Evolutionary conservation across 257 asterid species (phyloP).

Genomic region (Eucommia ulmoides): DNA sequence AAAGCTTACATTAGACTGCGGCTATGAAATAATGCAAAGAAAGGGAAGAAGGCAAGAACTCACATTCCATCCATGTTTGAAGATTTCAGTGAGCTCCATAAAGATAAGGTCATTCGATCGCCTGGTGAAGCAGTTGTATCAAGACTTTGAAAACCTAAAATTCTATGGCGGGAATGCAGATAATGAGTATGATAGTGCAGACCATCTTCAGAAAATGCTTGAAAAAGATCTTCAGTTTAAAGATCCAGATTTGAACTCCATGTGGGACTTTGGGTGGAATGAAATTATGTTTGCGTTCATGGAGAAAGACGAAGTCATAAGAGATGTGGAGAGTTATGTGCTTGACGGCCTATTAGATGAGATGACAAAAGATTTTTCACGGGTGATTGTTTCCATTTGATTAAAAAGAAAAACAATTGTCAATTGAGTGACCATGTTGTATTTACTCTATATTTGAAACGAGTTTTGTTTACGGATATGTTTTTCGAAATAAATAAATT

Average conservation of each 20-base stretch:
- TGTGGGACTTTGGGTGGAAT: slow-evolving; percentile 83
- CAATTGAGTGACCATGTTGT: too few species aligned
- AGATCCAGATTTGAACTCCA: slow-evolving; percentile 40
- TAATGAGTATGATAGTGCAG: slow-evolving; percentile 35
- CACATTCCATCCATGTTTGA: slow-evolving; percentile 24
- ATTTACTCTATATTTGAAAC: too few species aligned
- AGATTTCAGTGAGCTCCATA: slow-evolving; percentile 6
- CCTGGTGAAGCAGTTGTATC: slow-evolving; percentile 55
- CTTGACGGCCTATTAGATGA: slow-evolving; percentile 63
- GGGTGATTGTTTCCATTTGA: slow-evolving; percentile 25
- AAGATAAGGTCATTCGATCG: slow-evolving; percentile 46
- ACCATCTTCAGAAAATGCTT: slow-evolving; percentile 40
- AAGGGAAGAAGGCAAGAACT: slow-evolving; percentile 54
- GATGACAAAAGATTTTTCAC: slow-evolving; percentile 38
- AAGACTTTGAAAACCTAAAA: slow-evolving; percentile 42
- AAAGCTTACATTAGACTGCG: slow-evolving; percentile 50
- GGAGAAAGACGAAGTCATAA: slow-evolving; percentile 42
- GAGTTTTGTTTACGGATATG: too few species aligned
- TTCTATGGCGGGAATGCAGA: slow-evolving; percentile 18
- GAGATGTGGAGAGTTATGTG: slow-evolving; percentile 55
- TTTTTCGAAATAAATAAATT: too few species aligned
- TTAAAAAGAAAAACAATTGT: not conserved
- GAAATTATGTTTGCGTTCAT: slow-evolving; percentile 21
- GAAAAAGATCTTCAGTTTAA: slow-evolving; percentile 36
- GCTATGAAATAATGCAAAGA: slow-evolving; percentile 61